Evolutionary conservation across 495 filamentous ascomycete genomes (phyloP), one percentile per base, ranked within the genome.

Genomic region (Aspergillus carlsbadensis): DNA sequence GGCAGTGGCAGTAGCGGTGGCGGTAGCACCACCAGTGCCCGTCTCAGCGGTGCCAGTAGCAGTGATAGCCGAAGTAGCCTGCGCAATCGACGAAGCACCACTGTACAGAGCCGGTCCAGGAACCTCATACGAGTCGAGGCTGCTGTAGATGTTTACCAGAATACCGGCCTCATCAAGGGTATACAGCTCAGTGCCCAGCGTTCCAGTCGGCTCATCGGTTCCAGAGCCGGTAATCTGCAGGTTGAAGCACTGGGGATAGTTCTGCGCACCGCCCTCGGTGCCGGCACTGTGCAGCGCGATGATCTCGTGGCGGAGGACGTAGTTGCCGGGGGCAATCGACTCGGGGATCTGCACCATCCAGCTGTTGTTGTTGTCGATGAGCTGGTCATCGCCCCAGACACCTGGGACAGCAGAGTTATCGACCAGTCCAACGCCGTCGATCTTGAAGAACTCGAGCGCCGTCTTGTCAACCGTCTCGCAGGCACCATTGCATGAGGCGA

Each of bases 201-300:
- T 71, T 43, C 84, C 85, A 5, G 83, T 77, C 13, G 65, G 65
- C 5, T 72, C 60, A 45, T 71, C 75, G 37, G 77, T 75, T 17
- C 85, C 87, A 18, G 65, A 55, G 41, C 87, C 84, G 3, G 79
- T 81, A 56, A 90, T 70, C 56, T 80, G 72, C 34, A 89, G 70
- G 72, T 87, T 88, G 70, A 88, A 75, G 77, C 87, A 90, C 57
- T 85, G 76, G 3, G 86, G 85, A 59, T 90, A 90, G 62, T 79
- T 78, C 79, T 90, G 87, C 0, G 86, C 84, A 43, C 84, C 85
- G 60, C 81, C 74, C 3, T 57, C 58, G 6, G 63, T 54, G 15
- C 65, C 70, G 7, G 80, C 84, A 11, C 73, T 67, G 72, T 89
- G 86, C 1, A 89, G 78, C 5, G 84, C 86, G 49, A 88, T 84